These are phyloP conservation scores for Oleoguttula mirabilis DNA, from an alignment of 495 filamentous ascomycete species.

Conservation along the genomic window DNA sequence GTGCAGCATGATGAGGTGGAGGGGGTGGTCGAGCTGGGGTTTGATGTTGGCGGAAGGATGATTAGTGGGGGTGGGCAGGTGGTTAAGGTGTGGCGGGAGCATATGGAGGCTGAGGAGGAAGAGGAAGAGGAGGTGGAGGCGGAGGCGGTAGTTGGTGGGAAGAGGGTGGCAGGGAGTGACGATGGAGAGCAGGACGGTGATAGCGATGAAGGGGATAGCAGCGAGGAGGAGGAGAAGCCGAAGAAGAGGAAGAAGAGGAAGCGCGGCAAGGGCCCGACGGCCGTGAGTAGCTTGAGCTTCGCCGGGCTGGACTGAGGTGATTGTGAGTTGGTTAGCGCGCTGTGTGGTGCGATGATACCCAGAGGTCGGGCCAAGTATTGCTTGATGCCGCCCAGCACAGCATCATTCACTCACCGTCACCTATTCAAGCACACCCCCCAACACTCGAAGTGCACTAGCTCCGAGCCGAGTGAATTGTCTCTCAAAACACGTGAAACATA, in stretches of 20 bases:
- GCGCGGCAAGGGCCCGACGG: slow-evolving; percentile 37
- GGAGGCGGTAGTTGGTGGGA: slow-evolving; percentile 22
- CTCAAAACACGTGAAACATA: too few species aligned
- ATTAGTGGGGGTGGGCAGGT: slow-evolving; percentile 72
- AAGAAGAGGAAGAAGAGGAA: slow-evolving; percentile 41
- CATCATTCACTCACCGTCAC: too few species aligned
- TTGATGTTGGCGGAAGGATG: slow-evolving; percentile 72
- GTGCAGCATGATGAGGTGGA: slow-evolving; percentile 75
- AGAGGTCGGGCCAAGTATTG: too few species aligned
- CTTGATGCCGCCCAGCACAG: too few species aligned
- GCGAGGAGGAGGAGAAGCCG: slow-evolving; percentile 29
- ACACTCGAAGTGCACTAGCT: too few species aligned
- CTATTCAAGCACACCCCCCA: too few species aligned
- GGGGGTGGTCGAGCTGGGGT: slow-evolving; percentile 62
- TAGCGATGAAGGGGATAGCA: slow-evolving; percentile 34
- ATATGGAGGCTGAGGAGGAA: slow-evolving; percentile 31
- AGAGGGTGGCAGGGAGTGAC: slow-evolving; percentile 28
- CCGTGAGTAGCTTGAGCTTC: slow-evolving; percentile 10
- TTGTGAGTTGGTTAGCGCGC: too few species aligned
- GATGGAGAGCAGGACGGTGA: slow-evolving; percentile 23
- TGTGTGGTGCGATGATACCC: too few species aligned
- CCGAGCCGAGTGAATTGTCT: too few species aligned
- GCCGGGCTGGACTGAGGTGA: slow-evolving; percentile 19
- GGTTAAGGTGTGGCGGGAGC: slow-evolving; percentile 76
- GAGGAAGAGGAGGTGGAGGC: slow-evolving; percentile 30